Conservation (phyloP, 78 protist genomes). For the Protostelium mycophagum region DNA sequence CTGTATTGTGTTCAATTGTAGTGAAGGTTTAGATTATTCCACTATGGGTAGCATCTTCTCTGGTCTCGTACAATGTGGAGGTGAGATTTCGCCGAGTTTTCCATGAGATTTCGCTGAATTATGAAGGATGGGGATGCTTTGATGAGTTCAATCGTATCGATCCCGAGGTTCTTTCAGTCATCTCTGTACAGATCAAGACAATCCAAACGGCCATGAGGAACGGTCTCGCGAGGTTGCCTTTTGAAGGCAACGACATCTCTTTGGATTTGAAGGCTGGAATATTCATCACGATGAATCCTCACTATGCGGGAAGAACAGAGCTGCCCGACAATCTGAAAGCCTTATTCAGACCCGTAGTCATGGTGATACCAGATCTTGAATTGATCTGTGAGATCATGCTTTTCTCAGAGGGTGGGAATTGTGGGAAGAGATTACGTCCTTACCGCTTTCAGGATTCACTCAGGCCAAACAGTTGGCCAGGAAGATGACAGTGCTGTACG, state of each 20-base stretch:
- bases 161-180: conserved; percentile 95
- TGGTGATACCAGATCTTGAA: conserved; percentile 93
- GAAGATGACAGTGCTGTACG: conserved; percentile 94
- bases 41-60: conserved; percentile 96
- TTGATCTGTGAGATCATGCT: conserved; percentile 97
- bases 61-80: conserved; percentile 95
- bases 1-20: conserved; percentile 94
- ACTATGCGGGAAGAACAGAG: conserved; percentile 98
- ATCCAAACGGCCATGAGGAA: conserved; percentile 88
- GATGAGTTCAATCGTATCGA: conserved; percentile 99
- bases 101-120: neutral
- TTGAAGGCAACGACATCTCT: conserved; percentile 5
- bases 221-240: neutral
- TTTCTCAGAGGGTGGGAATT: conserved; percentile 81
- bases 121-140: conserved; percentile 98
- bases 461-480: conserved; percentile 83
- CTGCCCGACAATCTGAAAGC: conserved; percentile 99
- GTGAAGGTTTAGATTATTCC: conserved; percentile 93
- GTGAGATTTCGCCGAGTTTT: neutral
- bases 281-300: conserved; percentile 99
- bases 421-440: neutral
- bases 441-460: conserved; percentile 53
- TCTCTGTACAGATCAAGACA: conserved; percentile 96
- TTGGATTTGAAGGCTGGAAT: conserved; percentile 82
- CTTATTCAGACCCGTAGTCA: conserved; percentile 88